Conservation (phyloP, 208 protist genomes). For the Acanthamoeba comandoni region DNA sequence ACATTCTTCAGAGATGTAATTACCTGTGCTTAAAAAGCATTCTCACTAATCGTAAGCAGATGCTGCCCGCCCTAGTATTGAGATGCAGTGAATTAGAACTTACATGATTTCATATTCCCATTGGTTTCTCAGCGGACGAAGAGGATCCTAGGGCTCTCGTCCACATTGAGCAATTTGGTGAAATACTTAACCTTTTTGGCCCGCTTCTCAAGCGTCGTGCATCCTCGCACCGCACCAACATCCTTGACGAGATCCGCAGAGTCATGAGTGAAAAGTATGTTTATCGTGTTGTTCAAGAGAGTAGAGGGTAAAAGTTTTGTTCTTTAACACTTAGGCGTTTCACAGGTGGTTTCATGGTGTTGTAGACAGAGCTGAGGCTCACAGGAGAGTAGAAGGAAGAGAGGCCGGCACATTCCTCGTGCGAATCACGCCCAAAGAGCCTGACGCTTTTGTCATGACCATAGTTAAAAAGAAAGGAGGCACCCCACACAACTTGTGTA, state of each 20-base stretch:
- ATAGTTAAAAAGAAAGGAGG: constrained; percentile 63
- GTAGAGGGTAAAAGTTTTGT: background rate
- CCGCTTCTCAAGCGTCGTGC: constrained; percentile 54
- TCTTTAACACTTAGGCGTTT: background rate
- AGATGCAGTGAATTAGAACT: background rate
- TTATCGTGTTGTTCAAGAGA: background rate
- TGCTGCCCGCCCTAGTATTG: background rate
- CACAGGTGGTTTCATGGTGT: constrained; percentile 67
- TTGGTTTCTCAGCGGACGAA: background rate
- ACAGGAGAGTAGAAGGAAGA: constrained; percentile 42
- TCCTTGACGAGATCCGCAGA: constrained; percentile 72
- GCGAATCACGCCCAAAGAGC: constrained; percentile 42
- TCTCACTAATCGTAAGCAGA: constrained; percentile 35
- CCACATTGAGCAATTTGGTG: constrained; percentile 82
- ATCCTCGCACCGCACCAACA: constrained; percentile 32
- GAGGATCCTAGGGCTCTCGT: constrained; percentile 32
- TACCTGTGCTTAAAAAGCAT: constrained; percentile 61
- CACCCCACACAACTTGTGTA: constrained; percentile 41
- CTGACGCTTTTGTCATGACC: constrained; percentile 46
- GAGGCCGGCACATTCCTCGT: constrained; percentile 62
- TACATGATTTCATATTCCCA: background rate
- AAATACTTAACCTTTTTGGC: constrained; percentile 83
- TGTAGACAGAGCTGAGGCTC: constrained; percentile 43
- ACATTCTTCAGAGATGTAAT: background rate
- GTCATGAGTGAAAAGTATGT: constrained; percentile 48